Percentiles rank a stretch among this genome's conserved stretches.
Evolutionary conservation across 768 basidiomycete species (phyloP).

Genomic region (Mycena epipterygia): DNA sequence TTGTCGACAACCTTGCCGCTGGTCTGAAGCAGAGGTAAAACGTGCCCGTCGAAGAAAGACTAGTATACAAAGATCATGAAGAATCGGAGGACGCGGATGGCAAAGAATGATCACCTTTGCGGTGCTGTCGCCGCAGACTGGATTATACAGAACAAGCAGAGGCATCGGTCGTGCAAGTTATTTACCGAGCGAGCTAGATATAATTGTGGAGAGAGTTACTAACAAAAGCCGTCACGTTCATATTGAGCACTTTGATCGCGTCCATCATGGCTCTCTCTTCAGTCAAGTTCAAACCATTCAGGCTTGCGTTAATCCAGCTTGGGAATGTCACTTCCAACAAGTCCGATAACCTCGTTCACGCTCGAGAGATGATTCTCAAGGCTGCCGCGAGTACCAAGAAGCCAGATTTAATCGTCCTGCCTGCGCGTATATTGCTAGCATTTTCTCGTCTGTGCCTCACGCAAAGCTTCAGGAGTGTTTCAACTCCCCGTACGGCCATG

Average conservation of each 20-base stretch:
- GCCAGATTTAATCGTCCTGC: slow-evolving; percentile 87
- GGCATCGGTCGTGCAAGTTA: slow-evolving; percentile 49
- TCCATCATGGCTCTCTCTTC: slow-evolving; percentile 5
- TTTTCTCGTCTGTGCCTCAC: slow-evolving; percentile 5
- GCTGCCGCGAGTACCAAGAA: slow-evolving; percentile 74
- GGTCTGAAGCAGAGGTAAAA: slow-evolving; percentile 73
- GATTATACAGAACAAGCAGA: slow-evolving; percentile 81
- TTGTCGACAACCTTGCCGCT: slow-evolving; percentile 55
- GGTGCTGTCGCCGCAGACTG: slow-evolving; percentile 73
- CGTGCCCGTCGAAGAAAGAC: slow-evolving; percentile 68
- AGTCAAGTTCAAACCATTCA: slow-evolving; percentile 74
- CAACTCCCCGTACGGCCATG: slow-evolving; percentile 87
- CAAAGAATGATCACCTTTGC: slow-evolving; percentile 50
- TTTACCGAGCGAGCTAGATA: neutral
- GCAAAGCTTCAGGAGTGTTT: slow-evolving; percentile 80
- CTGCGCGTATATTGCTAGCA: slow-evolving; percentile 55
- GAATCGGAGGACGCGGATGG: neutral
- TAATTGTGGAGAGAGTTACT: too few species aligned
- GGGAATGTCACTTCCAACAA: slow-evolving; percentile 83
- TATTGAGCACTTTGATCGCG: neutral
- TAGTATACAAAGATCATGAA: slow-evolving; percentile 20
- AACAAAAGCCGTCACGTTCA: too few species aligned
- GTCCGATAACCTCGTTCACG: slow-evolving; percentile 84
- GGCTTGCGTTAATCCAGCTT: slow-evolving; percentile 91
- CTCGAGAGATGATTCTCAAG: slow-evolving; percentile 81